Conservation (phyloP, 1,284 basidiomycete species). For the Lentinus polychrous region DNA sequence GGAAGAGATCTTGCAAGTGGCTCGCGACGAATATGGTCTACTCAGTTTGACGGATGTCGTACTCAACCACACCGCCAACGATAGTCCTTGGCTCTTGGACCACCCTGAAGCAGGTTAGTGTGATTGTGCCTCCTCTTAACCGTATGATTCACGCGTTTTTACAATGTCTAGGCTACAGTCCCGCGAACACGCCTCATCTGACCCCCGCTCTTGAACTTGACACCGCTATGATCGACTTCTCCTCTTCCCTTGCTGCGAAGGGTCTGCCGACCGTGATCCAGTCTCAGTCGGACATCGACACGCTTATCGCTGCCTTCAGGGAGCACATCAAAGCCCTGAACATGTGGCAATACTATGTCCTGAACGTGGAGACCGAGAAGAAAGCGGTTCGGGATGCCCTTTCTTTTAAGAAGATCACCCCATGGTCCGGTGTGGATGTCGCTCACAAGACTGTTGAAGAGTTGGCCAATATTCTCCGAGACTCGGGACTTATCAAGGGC, state of each 20-base stretch:
- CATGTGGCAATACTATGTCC: conserved; percentile 90
- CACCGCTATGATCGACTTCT: conserved; percentile 77
- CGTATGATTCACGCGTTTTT: conserved; percentile 2
- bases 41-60: conserved; percentile 90
- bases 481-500: conserved; percentile 48
- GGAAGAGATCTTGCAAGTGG: conserved; percentile 57
- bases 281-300: conserved; percentile 62
- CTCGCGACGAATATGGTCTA: conserved; percentile 81
- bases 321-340: conserved; percentile 57
- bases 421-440: conserved; percentile 56
- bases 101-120: conserved; percentile 88
- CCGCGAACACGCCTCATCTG: conserved; percentile 84
- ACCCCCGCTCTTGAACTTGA: conserved; percentile 86
- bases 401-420: conserved; percentile 31
- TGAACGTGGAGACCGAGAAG: conserved; percentile 63
- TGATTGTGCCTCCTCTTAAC: not conserved
- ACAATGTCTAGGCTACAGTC: conserved; percentile 66
- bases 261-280: conserved; percentile 70
- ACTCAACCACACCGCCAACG: conserved; percentile 91
- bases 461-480: conserved; percentile 58
- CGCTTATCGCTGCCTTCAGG: conserved; percentile 58
- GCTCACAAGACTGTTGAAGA: conserved; percentile 56
- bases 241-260: conserved; percentile 50
- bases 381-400: conserved; percentile 47
- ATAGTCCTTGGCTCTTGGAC: conserved; percentile 84